Percentiles rank a stretch among this genome's conserved stretches.
Conservation (phyloP, 2,329 filamentous ascomycete genomes). For the Paraconiothyrium sp. region DNA sequence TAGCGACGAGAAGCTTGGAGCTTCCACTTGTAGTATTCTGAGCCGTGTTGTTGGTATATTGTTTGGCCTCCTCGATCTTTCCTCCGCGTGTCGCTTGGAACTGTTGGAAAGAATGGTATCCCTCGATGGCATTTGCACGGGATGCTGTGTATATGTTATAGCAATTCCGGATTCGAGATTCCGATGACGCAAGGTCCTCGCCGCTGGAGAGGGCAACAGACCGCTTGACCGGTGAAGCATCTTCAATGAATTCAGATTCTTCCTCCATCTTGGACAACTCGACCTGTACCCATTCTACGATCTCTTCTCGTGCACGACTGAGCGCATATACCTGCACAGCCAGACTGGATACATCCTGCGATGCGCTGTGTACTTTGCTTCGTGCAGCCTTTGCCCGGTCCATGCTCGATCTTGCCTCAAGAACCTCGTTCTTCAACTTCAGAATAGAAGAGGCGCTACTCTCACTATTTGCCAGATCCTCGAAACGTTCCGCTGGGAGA, state of each 20-base stretch:
- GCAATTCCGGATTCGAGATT: constrained; percentile 35
- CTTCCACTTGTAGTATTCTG: neutral
- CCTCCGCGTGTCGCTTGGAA: constrained; percentile 4
- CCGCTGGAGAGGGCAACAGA: constrained; percentile 9
- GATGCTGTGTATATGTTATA: constrained; percentile 45
- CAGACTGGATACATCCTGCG: constrained; percentile 21
- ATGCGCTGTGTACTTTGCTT: constrained; percentile 24
- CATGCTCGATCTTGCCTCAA: constrained; percentile 46
- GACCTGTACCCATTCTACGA: constrained; percentile 62
- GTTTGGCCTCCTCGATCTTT: constrained; percentile 1
- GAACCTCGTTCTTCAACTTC: constrained; percentile 51
- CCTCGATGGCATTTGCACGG: constrained; percentile 33
- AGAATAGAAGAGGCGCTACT: constrained; percentile 41
- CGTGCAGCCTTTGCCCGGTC: constrained; percentile 40
- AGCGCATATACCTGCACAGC: constrained; percentile 52
- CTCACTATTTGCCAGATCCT: constrained; percentile 31
- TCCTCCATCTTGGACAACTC: constrained; percentile 56
- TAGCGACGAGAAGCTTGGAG: constrained; percentile 26
- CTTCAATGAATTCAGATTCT: constrained; percentile 46
- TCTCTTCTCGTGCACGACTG: constrained; percentile 57
- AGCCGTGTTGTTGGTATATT: neutral
- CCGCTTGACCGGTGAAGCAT: constrained; percentile 45
- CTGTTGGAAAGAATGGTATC: constrained; percentile 32
- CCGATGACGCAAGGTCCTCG: constrained; percentile 32
- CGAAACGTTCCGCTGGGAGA: constrained; percentile 45